Base-by-base conservation (phyloP, 805 yeast genomes). In the Candida wancherniae region DNA sequence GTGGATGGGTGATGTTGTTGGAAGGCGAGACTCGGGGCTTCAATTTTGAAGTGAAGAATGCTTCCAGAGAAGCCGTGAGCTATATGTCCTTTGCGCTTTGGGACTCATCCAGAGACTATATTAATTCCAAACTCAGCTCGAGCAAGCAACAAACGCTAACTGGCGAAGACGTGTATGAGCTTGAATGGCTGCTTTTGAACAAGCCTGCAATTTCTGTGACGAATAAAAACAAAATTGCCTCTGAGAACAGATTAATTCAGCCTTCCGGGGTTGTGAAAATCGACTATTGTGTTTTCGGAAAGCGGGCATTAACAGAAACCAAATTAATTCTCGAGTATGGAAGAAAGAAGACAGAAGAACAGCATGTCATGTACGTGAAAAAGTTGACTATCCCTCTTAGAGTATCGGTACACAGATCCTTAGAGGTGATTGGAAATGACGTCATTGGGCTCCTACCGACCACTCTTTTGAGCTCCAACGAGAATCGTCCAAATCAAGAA, bases 401-500 rank as follows among this genome's bases (percentile, higher is more conserved):
- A 25, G 67, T 83, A 3, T 74, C 90, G 0, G 84, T 85, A 2
- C 69, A 77, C 39, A 76, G 88, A 2, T 75, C 87, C 27, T 69
- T 84, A 23, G 94, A 84, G 42, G 54, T 85, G 3, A 79, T 81
- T 2, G 79, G 84, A 3, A 81, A 80, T 51, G 95, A 86, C 47
- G 60, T 90, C 4, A 56, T 85, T 10, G 87, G 86, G 2, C 47
- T 81, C 22, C 52, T 39, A 40, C 39, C 44, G 5, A 45, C 61
- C 3, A 47, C 57, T 0, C 35, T 55, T 10, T 39, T 44, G 20
- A 54, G 47, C 3, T 31, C 45, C 26, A 34, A 39, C 9, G 40
- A 29, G 6, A 11, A 23, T 10, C 13, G 9, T 3, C 13, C 30
- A 6, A 13, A n/a, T 7, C 29, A 29, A 12, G 31, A 42, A 17